Evolutionary conservation across 495 filamentous ascomycete genomes (phyloP).

Genomic region (Xylaria castorea): DNA sequence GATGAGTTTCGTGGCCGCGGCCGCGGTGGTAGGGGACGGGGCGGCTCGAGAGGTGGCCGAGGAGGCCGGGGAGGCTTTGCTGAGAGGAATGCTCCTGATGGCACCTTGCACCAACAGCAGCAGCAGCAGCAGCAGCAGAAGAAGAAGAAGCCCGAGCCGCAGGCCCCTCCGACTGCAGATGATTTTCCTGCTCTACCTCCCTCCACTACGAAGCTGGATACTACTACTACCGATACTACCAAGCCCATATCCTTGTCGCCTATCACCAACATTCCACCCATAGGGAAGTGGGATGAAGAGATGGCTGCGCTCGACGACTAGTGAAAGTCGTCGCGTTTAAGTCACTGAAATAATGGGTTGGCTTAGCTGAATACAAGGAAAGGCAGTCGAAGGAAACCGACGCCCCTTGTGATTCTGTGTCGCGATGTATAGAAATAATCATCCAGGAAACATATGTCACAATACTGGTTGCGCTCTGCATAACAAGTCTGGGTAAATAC

Average conservation of each 20-base stretch:
- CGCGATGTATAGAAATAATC: background rate
- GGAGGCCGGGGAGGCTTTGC: slow-evolving; percentile 40
- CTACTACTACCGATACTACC: slow-evolving; percentile 21
- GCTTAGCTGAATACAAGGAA: background rate
- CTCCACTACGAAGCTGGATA: slow-evolving; percentile 41
- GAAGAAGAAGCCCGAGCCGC: slow-evolving; percentile 29
- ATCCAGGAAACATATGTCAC: background rate
- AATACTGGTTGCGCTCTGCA: background rate
- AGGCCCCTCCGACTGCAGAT: slow-evolving; percentile 36
- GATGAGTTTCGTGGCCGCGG: slow-evolving; percentile 41
- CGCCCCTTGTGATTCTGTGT: background rate
- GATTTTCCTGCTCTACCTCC: slow-evolving; percentile 54
- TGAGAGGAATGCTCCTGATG: slow-evolving; percentile 20
- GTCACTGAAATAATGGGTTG: background rate
- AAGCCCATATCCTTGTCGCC: slow-evolving; percentile 26
- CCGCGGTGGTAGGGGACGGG: slow-evolving; percentile 37
- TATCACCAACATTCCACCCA: slow-evolving; percentile 33
- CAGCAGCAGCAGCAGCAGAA: slow-evolving; percentile 25
- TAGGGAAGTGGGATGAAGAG: slow-evolving; percentile 58
- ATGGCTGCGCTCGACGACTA: slow-evolving; percentile 47
- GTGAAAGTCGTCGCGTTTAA: background rate
- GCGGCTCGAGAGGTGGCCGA: slow-evolving; percentile 35
- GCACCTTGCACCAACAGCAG: background rate
- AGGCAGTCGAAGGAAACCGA: background rate
- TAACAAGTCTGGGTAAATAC: background rate